phyloP scores from a whole-genome alignment of 192 early-diverging fungal genomes.

The Spizellomyces punctatus region DNA sequence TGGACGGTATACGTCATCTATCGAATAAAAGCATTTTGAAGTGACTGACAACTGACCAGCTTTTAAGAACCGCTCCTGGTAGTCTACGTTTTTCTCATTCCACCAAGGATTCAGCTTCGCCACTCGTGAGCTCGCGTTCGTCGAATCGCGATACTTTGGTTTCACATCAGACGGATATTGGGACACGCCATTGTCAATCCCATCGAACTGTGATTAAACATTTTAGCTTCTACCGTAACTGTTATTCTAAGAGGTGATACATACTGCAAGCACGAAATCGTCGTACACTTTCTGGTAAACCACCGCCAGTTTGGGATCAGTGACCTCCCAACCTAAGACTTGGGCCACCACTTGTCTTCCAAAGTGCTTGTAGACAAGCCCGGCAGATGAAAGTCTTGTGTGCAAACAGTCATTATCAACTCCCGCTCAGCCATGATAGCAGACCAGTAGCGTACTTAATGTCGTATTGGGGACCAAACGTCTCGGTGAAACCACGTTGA shows the following conservation, averaged over 20 bases:
- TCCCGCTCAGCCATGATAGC: background rate
- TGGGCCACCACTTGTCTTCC: constrained; percentile 78
- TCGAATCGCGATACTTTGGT: constrained; percentile 81
- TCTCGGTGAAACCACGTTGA: constrained; percentile 90
- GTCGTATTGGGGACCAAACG: constrained; percentile 73
- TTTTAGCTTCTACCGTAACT: background rate
- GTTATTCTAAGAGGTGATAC: background rate
- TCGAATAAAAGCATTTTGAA: background rate
- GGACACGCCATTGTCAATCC: constrained; percentile 91
- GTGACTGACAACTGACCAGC: constrained; percentile 37
- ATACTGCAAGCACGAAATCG: constrained; percentile 48
- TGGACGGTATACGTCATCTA: background rate
- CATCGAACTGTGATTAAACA: constrained; percentile 63
- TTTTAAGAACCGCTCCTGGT: constrained; percentile 63
- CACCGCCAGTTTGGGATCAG: constrained; percentile 61
- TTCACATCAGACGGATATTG: constrained; percentile 81
- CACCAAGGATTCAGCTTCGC: constrained; percentile 90
- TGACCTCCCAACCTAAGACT: constrained; percentile 50
- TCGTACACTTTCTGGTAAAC: constrained; percentile 87
- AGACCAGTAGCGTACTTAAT: constrained; percentile 46
- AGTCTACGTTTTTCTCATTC: constrained; percentile 76
- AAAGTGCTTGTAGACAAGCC: constrained; percentile 96
- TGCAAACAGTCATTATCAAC: background rate
- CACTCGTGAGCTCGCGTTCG: constrained; percentile 80
- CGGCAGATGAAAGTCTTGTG: constrained; percentile 92